Conservation (phyloP, 352 stramenopile genomes). For the Phytophthora europaea region DNA sequence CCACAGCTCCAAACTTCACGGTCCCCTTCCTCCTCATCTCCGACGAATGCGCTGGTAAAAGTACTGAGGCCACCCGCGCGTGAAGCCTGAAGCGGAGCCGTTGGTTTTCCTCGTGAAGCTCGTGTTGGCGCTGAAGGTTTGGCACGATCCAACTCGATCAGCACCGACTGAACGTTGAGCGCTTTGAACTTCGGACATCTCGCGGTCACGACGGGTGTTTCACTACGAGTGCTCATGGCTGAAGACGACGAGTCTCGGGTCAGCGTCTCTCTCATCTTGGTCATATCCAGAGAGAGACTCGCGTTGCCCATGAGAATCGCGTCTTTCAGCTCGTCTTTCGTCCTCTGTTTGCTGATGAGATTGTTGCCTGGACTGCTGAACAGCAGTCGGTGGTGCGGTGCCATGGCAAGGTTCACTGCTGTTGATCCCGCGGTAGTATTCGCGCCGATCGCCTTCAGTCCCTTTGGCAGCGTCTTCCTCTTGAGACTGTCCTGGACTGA, state of each 20-base stretch:
- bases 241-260: slow-evolving; percentile 18
- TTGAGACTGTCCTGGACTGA: slow-evolving; percentile 33
- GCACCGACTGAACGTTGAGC: slow-evolving; percentile 48
- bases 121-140: slow-evolving; percentile 31
- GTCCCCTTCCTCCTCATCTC: slow-evolving; percentile 62
- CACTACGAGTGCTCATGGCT: slow-evolving; percentile 19
- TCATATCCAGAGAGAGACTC: slow-evolving; percentile 50
- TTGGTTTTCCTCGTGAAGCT: slow-evolving; percentile 19
- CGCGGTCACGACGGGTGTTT: slow-evolving; percentile 30
- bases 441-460: slow-evolving; percentile 31
- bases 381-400: slow-evolving; percentile 30
- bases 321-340: slow-evolving; percentile 59
- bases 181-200: slow-evolving; percentile 62
- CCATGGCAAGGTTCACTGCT: slow-evolving; percentile 28
- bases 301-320: slow-evolving; percentile 28
- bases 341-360: slow-evolving; percentile 28
- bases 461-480: slow-evolving; percentile 47
- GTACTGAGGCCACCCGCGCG: neutral
- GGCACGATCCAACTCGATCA: slow-evolving; percentile 52
- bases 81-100: neutral
- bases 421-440: slow-evolving; percentile 11
- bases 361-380: slow-evolving; percentile 33
- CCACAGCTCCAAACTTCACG: slow-evolving; percentile 95
- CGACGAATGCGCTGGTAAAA: slow-evolving; percentile 10
- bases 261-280: slow-evolving; percentile 32